Base-by-base conservation (phyloP, 225 moss, liverwort and hornwort genomes). In the Lunularia cruciata region DNA sequence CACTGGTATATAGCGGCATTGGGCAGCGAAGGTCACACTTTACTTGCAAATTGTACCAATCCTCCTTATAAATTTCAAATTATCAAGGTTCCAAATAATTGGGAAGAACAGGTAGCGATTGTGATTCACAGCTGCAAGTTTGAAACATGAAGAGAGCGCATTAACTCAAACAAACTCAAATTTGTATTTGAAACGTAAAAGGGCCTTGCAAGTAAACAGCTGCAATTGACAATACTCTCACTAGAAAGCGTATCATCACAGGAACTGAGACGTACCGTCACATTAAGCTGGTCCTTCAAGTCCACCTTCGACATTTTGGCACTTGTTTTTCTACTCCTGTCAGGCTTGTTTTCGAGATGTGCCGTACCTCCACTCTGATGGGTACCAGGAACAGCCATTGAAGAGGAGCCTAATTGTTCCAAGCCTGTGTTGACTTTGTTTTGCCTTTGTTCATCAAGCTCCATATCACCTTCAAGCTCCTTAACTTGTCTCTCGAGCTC, bases 401-500 rank as follows among this genome's bases (percentile, higher is more conserved):
- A 52, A 22, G 52, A 53, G 16, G 68, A 37, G 8, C 39, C 55
- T 53, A 40, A 2, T 10, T 56, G 56, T 10, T 69, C 69, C 39
- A 57, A 47, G 20, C 56, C 25, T 39, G 40, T 6, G 34, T 68
- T 68, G 9, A 68, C 10, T 35, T 52, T 52, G 53, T 54, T 68
- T 14, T 68, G 39, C 3, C 57, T 42, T 45, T 69, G 55, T 8
- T 69, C 56, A 28, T 69, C 69, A 14, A 27, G 25, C 28, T 69
- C 69, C 40, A 69, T 55, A 18, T 61, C 71, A 15, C 47, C 27
- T 47, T 71, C 71, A 8, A 71, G 47, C 34, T 71, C 71, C 71
- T 60, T 71, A 33, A 71, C 71, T 61, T 71, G 59, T 26, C 48
- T 71, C 71, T 71, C 71, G 23, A 71, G 49, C 22, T 71, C 71